Conservation (phyloP, 1,139 yeast genomes). For the Lodderomyces theae region DNA sequence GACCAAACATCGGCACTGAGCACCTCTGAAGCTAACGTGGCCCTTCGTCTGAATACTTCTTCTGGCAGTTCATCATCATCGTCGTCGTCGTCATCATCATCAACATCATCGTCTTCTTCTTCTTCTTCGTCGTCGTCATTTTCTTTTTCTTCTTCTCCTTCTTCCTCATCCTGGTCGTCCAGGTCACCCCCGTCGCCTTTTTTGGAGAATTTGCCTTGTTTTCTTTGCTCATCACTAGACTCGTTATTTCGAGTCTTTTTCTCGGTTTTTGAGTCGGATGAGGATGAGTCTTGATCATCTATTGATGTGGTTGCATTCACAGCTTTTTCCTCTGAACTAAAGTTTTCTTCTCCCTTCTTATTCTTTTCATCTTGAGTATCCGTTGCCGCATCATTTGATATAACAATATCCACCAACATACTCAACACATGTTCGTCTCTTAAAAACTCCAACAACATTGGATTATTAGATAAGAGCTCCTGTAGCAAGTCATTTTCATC, state of each 20-base stretch:
- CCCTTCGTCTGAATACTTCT: conserved; percentile 63
- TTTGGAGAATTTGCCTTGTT: too few relatives aligned
- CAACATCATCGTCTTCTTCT: conserved; percentile 13
- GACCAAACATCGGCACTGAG: conserved; percentile 94
- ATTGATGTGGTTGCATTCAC: background rate
- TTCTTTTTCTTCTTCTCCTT: too few relatives aligned
- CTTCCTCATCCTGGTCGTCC: conserved; percentile 12
- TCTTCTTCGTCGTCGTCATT: conserved; percentile 9
- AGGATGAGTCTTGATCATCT: conserved; percentile 16
- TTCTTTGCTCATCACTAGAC: too few relatives aligned
- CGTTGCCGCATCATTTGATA: conserved; percentile 31
- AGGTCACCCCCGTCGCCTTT: conserved; percentile 15
- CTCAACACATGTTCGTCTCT: conserved; percentile 69
- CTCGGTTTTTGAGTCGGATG: too few relatives aligned
- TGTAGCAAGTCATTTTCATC: conserved; percentile 87
- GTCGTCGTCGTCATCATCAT: conserved; percentile 20
- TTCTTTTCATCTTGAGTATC: conserved; percentile 3
- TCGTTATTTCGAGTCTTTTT: too few relatives aligned
- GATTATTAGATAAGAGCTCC: conserved; percentile 79
- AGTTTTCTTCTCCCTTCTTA: conserved; percentile 7
- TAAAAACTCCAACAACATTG: conserved; percentile 75
- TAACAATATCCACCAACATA: conserved; percentile 65
- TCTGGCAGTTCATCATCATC: conserved; percentile 35
- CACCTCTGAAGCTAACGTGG: conserved; percentile 88
- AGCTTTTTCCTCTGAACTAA: conserved; percentile 1